A percentile compares a stretch with the other conserved stretches of the same genome.
Evolutionary conservation across 2,329 filamentous ascomycete species (phyloP).

Genomic region (Exophiala mesophila): DNA sequence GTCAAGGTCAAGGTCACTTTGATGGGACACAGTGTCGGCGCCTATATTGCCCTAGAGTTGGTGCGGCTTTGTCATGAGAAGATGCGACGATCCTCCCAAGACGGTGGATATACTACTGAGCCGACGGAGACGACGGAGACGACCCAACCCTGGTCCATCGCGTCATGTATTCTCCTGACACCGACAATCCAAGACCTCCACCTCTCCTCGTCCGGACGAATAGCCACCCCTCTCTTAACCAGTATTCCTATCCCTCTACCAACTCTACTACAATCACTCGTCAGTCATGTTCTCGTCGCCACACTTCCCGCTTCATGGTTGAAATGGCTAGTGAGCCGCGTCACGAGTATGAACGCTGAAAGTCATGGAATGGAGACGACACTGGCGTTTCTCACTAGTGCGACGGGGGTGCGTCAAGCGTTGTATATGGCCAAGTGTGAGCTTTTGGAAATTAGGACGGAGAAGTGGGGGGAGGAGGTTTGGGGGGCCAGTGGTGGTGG

Average conservation of each 20-base stretch:
- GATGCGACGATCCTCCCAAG: not conserved
- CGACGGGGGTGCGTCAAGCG: slow-evolving; percentile 50
- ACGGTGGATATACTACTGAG: no score
- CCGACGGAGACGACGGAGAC: no score
- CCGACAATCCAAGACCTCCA: slow-evolving; percentile 70
- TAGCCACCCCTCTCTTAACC: slow-evolving; percentile 59
- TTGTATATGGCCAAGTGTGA: slow-evolving; percentile 56
- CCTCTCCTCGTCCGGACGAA: slow-evolving; percentile 55
- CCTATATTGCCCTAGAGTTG: slow-evolving; percentile 66
- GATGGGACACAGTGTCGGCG: slow-evolving; percentile 69
- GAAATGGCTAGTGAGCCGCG: slow-evolving; percentile 36
- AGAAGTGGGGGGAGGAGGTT: slow-evolving; percentile 55
- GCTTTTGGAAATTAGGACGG: slow-evolving; percentile 51
- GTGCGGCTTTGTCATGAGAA: slow-evolving; percentile 52
- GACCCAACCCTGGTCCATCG: slow-evolving; percentile 28
- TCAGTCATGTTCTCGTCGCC: slow-evolving; percentile 37
- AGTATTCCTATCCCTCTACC: slow-evolving; percentile 36
- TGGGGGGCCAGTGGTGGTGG: slow-evolving; percentile 47
- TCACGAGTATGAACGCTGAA: slow-evolving; percentile 40
- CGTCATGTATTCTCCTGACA: slow-evolving; percentile 62
- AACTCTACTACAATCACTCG: slow-evolving; percentile 40
- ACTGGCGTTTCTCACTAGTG: slow-evolving; percentile 46
- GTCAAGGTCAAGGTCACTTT: slow-evolving; percentile 51
- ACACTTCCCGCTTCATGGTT: slow-evolving; percentile 40
- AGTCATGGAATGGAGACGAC: slow-evolving; percentile 45